These are phyloP conservation scores for Rostrohypoxylon terebratum DNA, from an alignment of 495 filamentous ascomycete genomes.

Conservation along the genomic window DNA sequence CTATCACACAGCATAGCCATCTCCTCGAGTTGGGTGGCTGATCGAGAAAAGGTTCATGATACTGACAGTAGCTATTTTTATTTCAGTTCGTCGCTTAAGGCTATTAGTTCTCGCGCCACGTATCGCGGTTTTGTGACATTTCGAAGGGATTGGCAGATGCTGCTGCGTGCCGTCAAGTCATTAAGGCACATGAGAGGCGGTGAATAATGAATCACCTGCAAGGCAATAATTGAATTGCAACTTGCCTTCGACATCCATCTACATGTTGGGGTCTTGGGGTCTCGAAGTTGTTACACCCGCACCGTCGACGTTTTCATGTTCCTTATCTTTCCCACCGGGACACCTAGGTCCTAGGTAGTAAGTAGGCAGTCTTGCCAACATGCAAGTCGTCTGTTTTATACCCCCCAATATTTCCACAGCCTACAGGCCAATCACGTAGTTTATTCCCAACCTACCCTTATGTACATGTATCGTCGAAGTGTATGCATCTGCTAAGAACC, in stretches of 20 bases:
- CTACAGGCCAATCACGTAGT: background rate
- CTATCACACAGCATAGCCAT: slow-evolving; percentile 24
- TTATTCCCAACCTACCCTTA: slow-evolving; percentile 7
- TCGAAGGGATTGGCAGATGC: slow-evolving; percentile 40
- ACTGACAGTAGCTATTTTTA: slow-evolving; percentile 37
- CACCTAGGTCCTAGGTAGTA: too few relatives aligned
- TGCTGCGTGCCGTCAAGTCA: slow-evolving; percentile 37
- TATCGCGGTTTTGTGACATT: slow-evolving; percentile 40
- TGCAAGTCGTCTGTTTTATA: background rate
- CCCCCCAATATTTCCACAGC: background rate
- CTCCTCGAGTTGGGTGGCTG: slow-evolving; percentile 17
- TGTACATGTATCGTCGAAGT: background rate
- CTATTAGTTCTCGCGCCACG: slow-evolving; percentile 37
- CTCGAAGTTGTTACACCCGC: slow-evolving; percentile 16
- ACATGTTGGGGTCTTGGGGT: slow-evolving; percentile 20
- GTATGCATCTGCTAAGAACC: background rate
- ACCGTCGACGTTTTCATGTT: slow-evolving; percentile 4
- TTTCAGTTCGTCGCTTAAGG: slow-evolving; percentile 16
- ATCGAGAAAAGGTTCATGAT: background rate
- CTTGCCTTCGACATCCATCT: slow-evolving; percentile 22
- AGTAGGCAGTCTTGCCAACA: background rate
- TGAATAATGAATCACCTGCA: slow-evolving; percentile 46
- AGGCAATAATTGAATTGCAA: slow-evolving; percentile 33
- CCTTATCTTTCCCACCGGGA: background rate
- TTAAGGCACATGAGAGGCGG: slow-evolving; percentile 37